A percentile compares a stretch with the other conserved stretches of the same genome.
Evolutionary conservation across 768 basidiomycete genomes (phyloP).

Genomic region (Rhodocollybia butyracea): DNA sequence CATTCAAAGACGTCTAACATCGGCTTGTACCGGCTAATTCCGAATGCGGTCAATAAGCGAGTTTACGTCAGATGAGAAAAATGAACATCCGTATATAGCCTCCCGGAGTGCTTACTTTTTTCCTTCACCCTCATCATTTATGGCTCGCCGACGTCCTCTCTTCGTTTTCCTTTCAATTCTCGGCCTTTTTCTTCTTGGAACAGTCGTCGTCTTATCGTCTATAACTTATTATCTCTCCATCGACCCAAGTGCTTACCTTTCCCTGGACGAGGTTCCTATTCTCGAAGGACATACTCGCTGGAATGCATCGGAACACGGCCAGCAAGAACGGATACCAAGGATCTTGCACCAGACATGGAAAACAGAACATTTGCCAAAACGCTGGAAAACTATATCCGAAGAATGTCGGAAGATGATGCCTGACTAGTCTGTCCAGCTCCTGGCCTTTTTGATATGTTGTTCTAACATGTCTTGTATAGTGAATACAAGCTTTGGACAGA

Average conservation of each 20-base stretch:
- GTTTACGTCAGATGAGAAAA: not conserved
- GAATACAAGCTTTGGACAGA: conserved; percentile 99
- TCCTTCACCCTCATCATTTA: conserved; percentile 15
- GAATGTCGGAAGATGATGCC: conserved; percentile 89
- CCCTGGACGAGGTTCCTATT: conserved; percentile 69
- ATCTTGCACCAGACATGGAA: conserved; percentile 99
- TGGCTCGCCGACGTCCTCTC: conserved; percentile 44
- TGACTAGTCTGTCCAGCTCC: conserved; percentile 75
- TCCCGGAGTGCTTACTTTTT: not conserved
- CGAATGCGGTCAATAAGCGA: too few species aligned
- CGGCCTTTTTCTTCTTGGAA: conserved; percentile 80
- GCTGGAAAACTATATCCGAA: conserved; percentile 80
- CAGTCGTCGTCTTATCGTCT: conserved; percentile 87
- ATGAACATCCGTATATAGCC: not conserved
- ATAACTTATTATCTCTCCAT: conserved; percentile 89
- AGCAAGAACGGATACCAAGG: conserved; percentile 78
- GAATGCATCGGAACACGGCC: conserved; percentile 60
- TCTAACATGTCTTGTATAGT: conserved; percentile 37
- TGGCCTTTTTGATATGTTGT: conserved; percentile 9
- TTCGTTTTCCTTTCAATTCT: conserved; percentile 48
- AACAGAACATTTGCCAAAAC: conserved; percentile 75
- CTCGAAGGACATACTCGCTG: conserved; percentile 52
- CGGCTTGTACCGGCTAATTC: too few species aligned
- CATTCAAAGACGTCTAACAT: too few species aligned
- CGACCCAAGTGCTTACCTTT: conserved; percentile 71